phyloP scores from a whole-genome alignment of 768 basidiomycete species.

The Hericium rajendrae region DNA sequence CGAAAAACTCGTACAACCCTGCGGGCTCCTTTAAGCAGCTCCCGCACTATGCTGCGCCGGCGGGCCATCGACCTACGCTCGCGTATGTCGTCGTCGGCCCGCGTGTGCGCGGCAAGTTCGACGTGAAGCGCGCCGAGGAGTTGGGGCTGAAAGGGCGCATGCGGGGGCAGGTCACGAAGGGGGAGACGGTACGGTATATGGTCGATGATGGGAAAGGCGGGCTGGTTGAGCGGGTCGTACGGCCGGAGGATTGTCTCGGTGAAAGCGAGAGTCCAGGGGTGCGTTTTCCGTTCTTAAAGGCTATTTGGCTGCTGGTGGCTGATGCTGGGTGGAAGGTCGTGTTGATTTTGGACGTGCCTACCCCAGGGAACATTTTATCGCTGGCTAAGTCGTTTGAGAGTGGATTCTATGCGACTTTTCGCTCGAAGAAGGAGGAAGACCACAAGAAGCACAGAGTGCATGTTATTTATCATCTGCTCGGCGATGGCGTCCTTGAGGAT shows the following conservation, averaged over 20 bases:
- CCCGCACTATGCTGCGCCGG: neutral
- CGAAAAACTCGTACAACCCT: conserved; percentile 1
- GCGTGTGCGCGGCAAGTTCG: conserved; percentile 54
- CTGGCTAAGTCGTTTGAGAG: conserved; percentile 38
- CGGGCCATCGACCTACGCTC: conserved; percentile 13
- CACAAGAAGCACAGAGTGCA: conserved; percentile 37
- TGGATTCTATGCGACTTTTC: conserved; percentile 39
- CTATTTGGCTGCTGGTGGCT: neutral
- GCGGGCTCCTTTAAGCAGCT: conserved; percentile 4
- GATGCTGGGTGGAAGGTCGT: conserved; percentile 34
- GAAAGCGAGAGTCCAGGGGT: conserved; percentile 43
- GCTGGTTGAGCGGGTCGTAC: conserved; percentile 37
- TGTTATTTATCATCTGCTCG: conserved; percentile 63
- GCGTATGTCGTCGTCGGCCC: conserved; percentile 36
- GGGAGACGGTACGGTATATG: conserved; percentile 50
- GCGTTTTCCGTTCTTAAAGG: conserved; percentile 8
- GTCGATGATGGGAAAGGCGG: conserved; percentile 37
- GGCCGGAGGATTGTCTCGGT: conserved; percentile 51
- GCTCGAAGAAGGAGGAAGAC: conserved; percentile 31
- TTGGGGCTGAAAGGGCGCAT: conserved; percentile 59
- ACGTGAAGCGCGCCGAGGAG: conserved; percentile 49
- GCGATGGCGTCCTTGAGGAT: conserved; percentile 62
- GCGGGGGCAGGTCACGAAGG: conserved; percentile 52
- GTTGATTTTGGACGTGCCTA: conserved; percentile 67
- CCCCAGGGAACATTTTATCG: conserved; percentile 42